Evolutionary conservation across 2,329 filamentous ascomycete genomes (phyloP), one percentile per base, ranked within the genome.

Genomic region (Phoma herbarum): DNA sequence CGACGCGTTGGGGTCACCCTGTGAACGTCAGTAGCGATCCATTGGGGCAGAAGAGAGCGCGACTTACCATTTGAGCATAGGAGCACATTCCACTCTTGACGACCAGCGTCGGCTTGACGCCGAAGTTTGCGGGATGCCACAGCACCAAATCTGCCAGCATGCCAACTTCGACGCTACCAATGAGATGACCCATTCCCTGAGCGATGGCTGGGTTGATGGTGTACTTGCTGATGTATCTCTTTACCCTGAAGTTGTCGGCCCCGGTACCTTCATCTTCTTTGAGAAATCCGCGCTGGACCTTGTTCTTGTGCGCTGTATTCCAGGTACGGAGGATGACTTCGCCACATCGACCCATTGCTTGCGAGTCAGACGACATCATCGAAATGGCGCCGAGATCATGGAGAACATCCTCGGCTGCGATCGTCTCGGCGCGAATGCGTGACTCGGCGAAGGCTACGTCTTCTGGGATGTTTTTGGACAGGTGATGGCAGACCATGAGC

Each of bases 251-350:
- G 77, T 98, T 98, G 74, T 98, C 94, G 0, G 90, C 92, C 11
- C 83, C 89, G 0, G 90, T 89, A 22, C 85, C 91, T 63, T 89
- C 83, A 70, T 98, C 94, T 80, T 96, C 91, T 7, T 85, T 81
- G 26, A 98, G 79, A 1, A 78, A 73, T 0, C 94, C 94, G 9
- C 93, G 86, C 79, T 97, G 93, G 18, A 88, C 75, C 79, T 96
- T 97, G 77, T 98, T 98, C 85, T 97, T 97, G 80, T 97, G 92
- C 0, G 94, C 94, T 2, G 94, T 98, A 78, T 97, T 93, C 94
- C 94, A 98, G 0, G 94, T 97, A 12, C 94, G 87, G 23, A 96
- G 83, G 60, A 98, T 87, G 52, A 98, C 94, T 80, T 98, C 94
- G 64, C 94, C 94, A 74, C 92, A 96, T 49, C 94, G 90, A 56